Conservation (phyloP, 2,329 filamentous ascomycete genomes). For the Dothideomycetes sp. region DNA sequence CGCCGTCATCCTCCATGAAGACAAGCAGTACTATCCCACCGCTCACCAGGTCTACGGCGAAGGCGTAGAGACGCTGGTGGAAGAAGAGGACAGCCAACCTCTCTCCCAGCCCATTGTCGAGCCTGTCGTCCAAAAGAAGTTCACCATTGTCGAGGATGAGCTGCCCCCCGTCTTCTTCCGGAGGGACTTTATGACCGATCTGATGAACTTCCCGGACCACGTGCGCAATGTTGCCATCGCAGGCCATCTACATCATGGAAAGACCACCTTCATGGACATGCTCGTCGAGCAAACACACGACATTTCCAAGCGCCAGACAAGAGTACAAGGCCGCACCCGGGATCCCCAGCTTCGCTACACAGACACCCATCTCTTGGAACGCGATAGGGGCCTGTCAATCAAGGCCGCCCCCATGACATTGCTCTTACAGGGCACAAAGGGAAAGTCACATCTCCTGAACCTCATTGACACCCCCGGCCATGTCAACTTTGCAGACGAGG, state of each 20-base stretch:
- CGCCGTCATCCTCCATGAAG: slow-evolving; percentile 94
- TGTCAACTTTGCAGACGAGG: slow-evolving; percentile 97
- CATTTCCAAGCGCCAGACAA: slow-evolving; percentile 68
- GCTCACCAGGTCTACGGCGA: slow-evolving; percentile 89
- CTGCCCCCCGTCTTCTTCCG: slow-evolving; percentile 81
- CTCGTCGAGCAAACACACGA: slow-evolving; percentile 92
- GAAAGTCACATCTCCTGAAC: slow-evolving; percentile 92
- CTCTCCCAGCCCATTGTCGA: slow-evolving; percentile 87
- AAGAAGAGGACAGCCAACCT: slow-evolving; percentile 94
- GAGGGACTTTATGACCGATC: slow-evolving; percentile 82
- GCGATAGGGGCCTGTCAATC: slow-evolving; percentile 80
- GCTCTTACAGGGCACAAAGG: slow-evolving; percentile 74
- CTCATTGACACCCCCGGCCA: slow-evolving; percentile 94
- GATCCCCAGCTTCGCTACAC: slow-evolving; percentile 94
- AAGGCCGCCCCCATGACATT: slow-evolving; percentile 93
- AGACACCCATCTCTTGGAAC: slow-evolving; percentile 79
- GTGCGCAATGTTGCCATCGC: slow-evolving; percentile 86
- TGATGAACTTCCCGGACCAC: slow-evolving; percentile 94
- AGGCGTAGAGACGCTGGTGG: slow-evolving; percentile 89
- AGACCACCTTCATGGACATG: slow-evolving; percentile 98
- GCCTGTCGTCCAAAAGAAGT: slow-evolving; percentile 89
- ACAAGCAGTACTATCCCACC: slow-evolving; percentile 99
- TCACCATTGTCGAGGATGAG: slow-evolving; percentile 83
- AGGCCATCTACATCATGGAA: slow-evolving; percentile 92
- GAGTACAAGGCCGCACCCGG: slow-evolving; percentile 64